Conservation (phyloP, 257 asterid genomes). For the Datura wrightii region DNA sequence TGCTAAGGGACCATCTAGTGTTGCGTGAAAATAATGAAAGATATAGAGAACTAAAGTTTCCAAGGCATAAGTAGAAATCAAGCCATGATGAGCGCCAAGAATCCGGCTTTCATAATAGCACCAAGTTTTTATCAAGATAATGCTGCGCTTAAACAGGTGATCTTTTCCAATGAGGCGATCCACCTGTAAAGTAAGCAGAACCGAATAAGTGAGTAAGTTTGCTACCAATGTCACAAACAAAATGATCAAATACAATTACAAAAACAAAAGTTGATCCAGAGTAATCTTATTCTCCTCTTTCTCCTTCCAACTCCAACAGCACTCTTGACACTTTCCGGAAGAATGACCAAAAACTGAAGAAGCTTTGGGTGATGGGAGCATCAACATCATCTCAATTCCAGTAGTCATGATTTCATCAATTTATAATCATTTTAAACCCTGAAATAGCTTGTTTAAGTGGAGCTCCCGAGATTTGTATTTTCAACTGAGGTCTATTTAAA, state of each 20-base stretch:
- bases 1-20: conserved; percentile 73
- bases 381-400: conserved; percentile 28
- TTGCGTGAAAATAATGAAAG: conserved; percentile 78
- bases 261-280: conserved; percentile 15
- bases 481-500: conserved; percentile 8
- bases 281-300: not conserved
- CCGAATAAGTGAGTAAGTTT: conserved; percentile 11
- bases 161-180: conserved; percentile 79
- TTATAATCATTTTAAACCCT: conserved; percentile 19
- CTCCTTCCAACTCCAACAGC: not conserved
- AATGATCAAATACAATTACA: conserved; percentile 21
- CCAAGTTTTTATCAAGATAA: conserved; percentile 91
- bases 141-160: conserved; percentile 85
- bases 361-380: not conserved
- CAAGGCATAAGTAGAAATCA: conserved; percentile 94
- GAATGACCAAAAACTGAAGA: not conserved
- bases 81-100: conserved; percentile 90
- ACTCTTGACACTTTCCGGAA: not conserved
- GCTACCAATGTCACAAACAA: conserved; percentile 20
- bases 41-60: conserved; percentile 89
- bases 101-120: conserved; percentile 97
- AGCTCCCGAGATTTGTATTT: conserved; percentile 12
- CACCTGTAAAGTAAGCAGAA: conserved; percentile 58
- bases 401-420: conserved; percentile 19
- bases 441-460: conserved; percentile 19